Conservation (phyloP, 108 stramenopile species). For the Fragilariopsis cylindrus region DNA sequence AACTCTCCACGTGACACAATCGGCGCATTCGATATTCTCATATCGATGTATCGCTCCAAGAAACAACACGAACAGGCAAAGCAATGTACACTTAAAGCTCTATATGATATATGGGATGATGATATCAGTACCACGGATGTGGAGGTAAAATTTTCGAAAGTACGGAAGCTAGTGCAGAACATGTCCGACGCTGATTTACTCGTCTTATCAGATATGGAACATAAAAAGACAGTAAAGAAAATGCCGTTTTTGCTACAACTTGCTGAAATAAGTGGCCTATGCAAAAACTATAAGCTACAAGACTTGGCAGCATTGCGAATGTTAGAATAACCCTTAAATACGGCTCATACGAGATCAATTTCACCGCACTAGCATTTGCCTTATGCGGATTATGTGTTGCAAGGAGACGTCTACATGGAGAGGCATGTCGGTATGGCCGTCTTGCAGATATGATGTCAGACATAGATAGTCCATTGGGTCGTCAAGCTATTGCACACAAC, state of each 20-base stretch:
- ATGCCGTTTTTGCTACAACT: conserved; percentile 21
- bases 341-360: conserved; percentile 7
- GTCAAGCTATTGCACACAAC: conserved; percentile 15
- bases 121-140: neutral
- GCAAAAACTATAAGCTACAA: conserved; percentile 6
- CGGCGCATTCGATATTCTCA: conserved; percentile 4
- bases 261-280: conserved; percentile 16
- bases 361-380: conserved; percentile 6
- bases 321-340: conserved; percentile 15
- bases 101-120: conserved; percentile 9
- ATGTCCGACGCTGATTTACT: conserved; percentile 21
- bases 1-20: conserved; percentile 5
- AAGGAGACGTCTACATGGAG: conserved; percentile 10
- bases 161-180: conserved; percentile 1
- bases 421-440: conserved; percentile 17
- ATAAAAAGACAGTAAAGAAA: conserved; percentile 11
- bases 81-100: conserved; percentile 3
- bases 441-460: conserved; percentile 21
- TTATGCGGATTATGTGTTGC: conserved; percentile 7
- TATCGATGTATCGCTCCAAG: conserved; percentile 7
- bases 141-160: conserved; percentile 3
- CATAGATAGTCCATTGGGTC: neutral
- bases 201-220: conserved; percentile 16
- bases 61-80: conserved; percentile 16
- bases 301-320: conserved; percentile 16